Evolutionary conservation across 2,329 filamentous ascomycete genomes (phyloP), one percentile per base, ranked within the genome.

Genomic region (Claviceps sp.): DNA sequence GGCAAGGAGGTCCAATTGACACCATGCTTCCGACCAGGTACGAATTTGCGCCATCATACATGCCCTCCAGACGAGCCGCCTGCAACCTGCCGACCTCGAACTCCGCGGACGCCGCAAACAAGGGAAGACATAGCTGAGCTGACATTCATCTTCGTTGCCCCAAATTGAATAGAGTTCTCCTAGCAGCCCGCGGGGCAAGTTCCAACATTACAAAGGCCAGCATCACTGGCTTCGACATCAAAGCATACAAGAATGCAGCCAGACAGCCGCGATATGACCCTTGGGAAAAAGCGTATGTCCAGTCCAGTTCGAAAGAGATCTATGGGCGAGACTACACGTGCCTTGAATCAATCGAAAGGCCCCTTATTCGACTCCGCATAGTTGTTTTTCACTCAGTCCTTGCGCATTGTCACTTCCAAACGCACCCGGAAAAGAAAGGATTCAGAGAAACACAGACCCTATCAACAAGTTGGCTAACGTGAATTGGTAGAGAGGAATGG

Each of bases 181-280:
- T 76, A 64, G 72, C 74, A 63, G 72, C 74, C 64, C 67, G 72
- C 64, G 70, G 71, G 64, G 68, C 70, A 61, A 77, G 78, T 73
- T 76, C 80, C 65, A 89, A 88, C 77, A 81, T 94, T 70, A 96
- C 91, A 61, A 77, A 78, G 73, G 76, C 80, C 65, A 89, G 88
- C 77, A 81, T 94, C 70, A 96, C 91, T 63, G 91, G 91, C 72
- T 97, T 97, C 78, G 85, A 93, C 74, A 78, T 89, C 63, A 81
- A 81, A 67, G 85, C 87, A 70, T 84, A 90, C 70, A 86, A 82
- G 66, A 81, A 79, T 57, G 77, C 89, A 46, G 75, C 87, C 60
- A 80, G 81, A 57, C 77, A 71, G 58, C 74, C 75, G 53, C 70
- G 72, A 67, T 80, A 83, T 68, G 82, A 85, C 59, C 82, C 82